Percentiles rank a stretch among this genome's conserved stretches.
Evolutionary conservation across 2,329 filamentous ascomycete species (phyloP).

Genomic region (Calonectria ilicicola): DNA sequence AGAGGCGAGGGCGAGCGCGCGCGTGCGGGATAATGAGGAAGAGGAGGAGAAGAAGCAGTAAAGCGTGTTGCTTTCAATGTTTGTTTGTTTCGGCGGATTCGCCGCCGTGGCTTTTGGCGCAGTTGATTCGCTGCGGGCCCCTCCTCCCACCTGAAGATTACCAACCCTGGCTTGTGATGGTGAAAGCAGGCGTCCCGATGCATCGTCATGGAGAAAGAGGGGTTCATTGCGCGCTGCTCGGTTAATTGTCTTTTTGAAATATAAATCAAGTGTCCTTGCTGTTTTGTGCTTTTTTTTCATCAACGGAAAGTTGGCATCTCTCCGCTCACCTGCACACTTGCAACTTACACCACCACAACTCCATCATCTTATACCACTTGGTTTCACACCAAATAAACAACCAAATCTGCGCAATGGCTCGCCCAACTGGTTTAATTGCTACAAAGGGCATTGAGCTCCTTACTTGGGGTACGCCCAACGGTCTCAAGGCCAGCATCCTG

Average conservation of each 20-base stretch:
- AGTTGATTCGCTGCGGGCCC: neutral
- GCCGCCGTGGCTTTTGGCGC: neutral
- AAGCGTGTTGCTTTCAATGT: no score
- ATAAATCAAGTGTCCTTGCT: neutral
- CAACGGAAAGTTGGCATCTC: neutral
- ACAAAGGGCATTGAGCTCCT: slow-evolving; percentile 74
- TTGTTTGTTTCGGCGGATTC: neutral
- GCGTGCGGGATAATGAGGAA: no score
- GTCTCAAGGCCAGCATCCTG: slow-evolving; percentile 69
- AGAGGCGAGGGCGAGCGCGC: no score
- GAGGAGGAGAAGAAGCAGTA: no score
- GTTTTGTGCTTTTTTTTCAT: neutral
- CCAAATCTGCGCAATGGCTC: slow-evolving; percentile 36
- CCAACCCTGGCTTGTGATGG: neutral
- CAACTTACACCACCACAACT: no score
- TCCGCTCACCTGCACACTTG: no score
- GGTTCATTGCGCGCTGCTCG: neutral
- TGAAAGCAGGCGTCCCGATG: neutral
- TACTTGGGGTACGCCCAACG: slow-evolving; percentile 67
- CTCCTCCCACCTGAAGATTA: no score
- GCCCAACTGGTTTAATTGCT: slow-evolving; percentile 67
- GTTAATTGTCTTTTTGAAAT: neutral
- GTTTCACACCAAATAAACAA: neutral
- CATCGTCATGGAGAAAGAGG: neutral
- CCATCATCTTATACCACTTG: neutral